phyloP scores from a whole-genome alignment of 345 rosid genomes.

The Turritis glabra region DNA sequence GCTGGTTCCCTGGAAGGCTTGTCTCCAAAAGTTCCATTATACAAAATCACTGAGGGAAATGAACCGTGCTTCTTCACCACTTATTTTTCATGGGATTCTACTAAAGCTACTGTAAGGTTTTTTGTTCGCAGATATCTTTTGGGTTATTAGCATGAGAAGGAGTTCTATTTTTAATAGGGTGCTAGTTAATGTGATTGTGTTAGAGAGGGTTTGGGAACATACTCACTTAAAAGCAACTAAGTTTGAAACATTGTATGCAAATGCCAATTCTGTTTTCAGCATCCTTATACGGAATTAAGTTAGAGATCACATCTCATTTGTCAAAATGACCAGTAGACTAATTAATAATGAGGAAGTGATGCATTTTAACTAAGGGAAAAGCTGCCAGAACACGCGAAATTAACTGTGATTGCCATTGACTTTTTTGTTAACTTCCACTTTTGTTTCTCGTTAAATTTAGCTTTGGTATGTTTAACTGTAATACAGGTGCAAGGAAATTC shows the following conservation, averaged over 20 bases:
- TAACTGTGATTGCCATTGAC: background rate
- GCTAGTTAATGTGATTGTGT: conserved; percentile 11
- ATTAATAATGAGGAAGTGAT: background rate
- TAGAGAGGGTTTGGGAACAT: background rate
- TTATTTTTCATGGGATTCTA: conserved; percentile 85
- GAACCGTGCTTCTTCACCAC: conserved; percentile 94
- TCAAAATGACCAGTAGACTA: background rate
- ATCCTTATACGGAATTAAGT: background rate
- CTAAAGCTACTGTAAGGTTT: conserved; percentile 72
- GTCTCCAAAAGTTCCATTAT: conserved; percentile 80
- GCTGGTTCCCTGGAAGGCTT: conserved; percentile 85
- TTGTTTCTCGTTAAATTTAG: background rate
- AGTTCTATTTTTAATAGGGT: background rate
- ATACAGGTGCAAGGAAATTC: conserved; percentile 92
- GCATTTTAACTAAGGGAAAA: background rate
- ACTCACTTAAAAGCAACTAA: background rate
- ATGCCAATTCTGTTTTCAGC: background rate
- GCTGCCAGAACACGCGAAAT: background rate
- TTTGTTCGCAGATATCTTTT: background rate
- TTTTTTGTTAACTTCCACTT: background rate
- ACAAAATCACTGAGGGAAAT: conserved; percentile 91
- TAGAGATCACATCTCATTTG: conserved; percentile 20
- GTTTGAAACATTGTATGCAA: background rate
- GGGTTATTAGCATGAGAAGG: background rate
- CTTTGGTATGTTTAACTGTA: conserved; percentile 3